Percentiles rank a stretch among this genome's conserved stretches.
Conservation (phyloP, 116 monocot genomes). For the Thalassia testudinum region DNA sequence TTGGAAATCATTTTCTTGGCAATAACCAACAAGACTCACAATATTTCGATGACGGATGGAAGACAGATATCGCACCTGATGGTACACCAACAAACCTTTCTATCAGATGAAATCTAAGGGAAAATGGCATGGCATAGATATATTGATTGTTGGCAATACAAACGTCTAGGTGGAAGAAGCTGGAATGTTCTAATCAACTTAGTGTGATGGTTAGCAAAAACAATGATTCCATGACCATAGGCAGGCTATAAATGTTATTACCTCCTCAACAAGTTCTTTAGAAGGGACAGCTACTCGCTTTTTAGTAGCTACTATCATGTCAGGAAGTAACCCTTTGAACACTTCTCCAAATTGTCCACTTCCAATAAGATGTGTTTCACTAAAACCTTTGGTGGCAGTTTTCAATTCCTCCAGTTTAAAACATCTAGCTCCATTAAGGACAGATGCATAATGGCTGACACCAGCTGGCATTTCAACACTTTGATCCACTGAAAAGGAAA, state of each 20-base stretch:
- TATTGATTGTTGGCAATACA: too few species aligned
- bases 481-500: constrained; percentile 25
- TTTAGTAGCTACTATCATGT: constrained; percentile 86
- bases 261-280: constrained; percentile 62
- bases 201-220: too few species aligned
- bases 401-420: constrained; percentile 64
- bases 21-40: constrained; percentile 79
- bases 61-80: constrained; percentile 46
- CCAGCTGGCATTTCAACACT: constrained; percentile 28
- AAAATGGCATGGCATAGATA: too few species aligned
- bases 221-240: too few species aligned
- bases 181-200: too few species aligned
- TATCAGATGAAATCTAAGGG: too few species aligned
- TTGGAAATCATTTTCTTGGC: constrained; percentile 66
- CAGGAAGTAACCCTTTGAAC: constrained; percentile 88
- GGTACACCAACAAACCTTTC: not conserved
- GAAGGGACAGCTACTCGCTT: constrained; percentile 38
- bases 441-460: constrained; percentile 17
- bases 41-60: constrained; percentile 66
- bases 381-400: constrained; percentile 72
- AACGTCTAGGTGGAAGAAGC: too few species aligned
- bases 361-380: constrained; percentile 64
- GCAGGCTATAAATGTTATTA: constrained; percentile 5
- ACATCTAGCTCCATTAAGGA: constrained; percentile 29
- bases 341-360: constrained; percentile 78